phyloP scores from a whole-genome alignment of 2,329 filamentous ascomycete genomes.

The Aureobasidium sp. region DNA sequence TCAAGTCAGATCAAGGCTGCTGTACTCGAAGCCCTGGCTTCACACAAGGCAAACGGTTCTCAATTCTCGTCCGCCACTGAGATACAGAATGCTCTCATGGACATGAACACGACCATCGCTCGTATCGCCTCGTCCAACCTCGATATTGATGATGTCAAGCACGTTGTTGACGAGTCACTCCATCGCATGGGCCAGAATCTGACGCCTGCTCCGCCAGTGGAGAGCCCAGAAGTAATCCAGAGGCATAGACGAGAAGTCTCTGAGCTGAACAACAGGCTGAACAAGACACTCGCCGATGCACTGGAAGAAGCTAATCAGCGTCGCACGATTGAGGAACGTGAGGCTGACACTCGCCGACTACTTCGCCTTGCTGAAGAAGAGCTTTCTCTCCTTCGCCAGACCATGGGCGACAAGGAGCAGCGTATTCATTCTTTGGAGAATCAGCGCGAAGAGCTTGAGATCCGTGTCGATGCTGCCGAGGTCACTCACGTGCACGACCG shows the following conservation, averaged over 20 bases:
- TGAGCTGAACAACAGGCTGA: slow-evolving; percentile 25
- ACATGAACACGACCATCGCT: slow-evolving; percentile 41
- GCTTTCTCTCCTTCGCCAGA: slow-evolving; percentile 36
- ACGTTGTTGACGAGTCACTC: slow-evolving; percentile 29
- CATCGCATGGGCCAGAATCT: slow-evolving; percentile 23
- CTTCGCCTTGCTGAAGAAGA: slow-evolving; percentile 44
- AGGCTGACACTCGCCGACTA: slow-evolving; percentile 35
- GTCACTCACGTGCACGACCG: slow-evolving; percentile 19
- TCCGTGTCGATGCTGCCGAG: slow-evolving; percentile 31
- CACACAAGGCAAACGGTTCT: slow-evolving; percentile 23
- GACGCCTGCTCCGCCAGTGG: slow-evolving; percentile 19
- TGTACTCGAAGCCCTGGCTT: slow-evolving; percentile 54
- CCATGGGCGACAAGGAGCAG: slow-evolving; percentile 34
- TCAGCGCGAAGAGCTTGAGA: slow-evolving; percentile 34
- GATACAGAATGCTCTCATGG: slow-evolving; percentile 39
- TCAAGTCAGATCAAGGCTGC: slow-evolving; percentile 65
- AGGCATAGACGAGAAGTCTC: slow-evolving; percentile 23
- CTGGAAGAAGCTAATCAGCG: slow-evolving; percentile 36
- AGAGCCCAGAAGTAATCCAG: slow-evolving; percentile 24
- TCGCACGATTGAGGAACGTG: slow-evolving; percentile 35
- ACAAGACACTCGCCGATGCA: slow-evolving; percentile 27
- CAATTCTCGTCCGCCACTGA: slow-evolving; percentile 22
- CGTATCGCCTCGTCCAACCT: slow-evolving; percentile 37
- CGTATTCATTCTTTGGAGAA: slow-evolving; percentile 35
- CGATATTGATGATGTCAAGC: slow-evolving; percentile 36